Evolutionary conservation across 2,329 filamentous ascomycete genomes (phyloP).

Genomic region (Westerdykella aurantiaca): DNA sequence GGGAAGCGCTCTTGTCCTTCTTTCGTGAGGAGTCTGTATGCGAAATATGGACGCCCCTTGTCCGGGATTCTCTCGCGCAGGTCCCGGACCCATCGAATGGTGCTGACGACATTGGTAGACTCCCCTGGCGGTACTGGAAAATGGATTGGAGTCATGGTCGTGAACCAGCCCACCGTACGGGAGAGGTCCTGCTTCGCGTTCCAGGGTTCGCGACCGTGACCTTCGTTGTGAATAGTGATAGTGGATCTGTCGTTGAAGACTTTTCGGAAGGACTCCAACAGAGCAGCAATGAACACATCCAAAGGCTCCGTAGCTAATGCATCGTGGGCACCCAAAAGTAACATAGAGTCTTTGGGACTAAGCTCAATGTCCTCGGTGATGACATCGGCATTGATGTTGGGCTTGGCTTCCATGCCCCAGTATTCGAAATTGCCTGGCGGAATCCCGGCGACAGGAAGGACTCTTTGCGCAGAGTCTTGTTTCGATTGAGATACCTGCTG

Average conservation of each 20-base stretch:
- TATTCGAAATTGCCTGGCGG: constrained; percentile 28
- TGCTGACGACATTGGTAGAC: constrained; percentile 25
- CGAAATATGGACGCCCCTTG: constrained; percentile 31
- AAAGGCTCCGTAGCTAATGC: constrained; percentile 32
- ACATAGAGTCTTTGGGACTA: constrained; percentile 28
- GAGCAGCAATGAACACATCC: constrained; percentile 32
- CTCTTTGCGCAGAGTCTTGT: constrained; percentile 17
- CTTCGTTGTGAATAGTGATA: constrained; percentile 45
- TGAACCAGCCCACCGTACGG: constrained; percentile 49
- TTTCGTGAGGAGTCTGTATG: constrained; percentile 20
- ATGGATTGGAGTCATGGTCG: constrained; percentile 33
- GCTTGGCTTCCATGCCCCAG: constrained; percentile 34
- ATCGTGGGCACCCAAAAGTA: constrained; percentile 29
- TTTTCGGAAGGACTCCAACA: constrained; percentile 40
- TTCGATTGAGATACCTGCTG: constrained; percentile 28
- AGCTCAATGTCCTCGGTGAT: constrained; percentile 27
- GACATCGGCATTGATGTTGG: constrained; percentile 32
- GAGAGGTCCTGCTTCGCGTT: constrained; percentile 44
- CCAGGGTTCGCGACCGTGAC: constrained; percentile 46
- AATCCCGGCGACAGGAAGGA: constrained; percentile 24
- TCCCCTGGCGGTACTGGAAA: constrained; percentile 20
- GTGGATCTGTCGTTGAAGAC: constrained; percentile 39
- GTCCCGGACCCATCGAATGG: constrained; percentile 31
- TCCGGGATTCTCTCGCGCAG: constrained; percentile 25
- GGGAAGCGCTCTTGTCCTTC: constrained; percentile 22